These are phyloP conservation scores for Picea mariana DNA, from an alignment of 83 land plant species.

Conservation along the genomic window DNA sequence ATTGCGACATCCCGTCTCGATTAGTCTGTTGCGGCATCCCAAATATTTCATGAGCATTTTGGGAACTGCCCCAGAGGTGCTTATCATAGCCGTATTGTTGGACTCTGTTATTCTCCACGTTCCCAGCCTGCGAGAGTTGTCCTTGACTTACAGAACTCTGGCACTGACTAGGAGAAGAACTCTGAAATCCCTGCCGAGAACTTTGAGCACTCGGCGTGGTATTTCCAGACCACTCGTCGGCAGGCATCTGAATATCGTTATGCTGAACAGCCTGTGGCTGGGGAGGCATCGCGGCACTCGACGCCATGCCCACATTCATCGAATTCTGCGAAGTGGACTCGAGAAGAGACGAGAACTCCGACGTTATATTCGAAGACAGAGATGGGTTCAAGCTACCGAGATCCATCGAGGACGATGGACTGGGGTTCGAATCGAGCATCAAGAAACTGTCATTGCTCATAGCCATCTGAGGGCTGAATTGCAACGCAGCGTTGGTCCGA, in stretches of 20 bases:
- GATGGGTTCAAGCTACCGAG: slow-evolving; percentile 25
- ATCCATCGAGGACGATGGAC: slow-evolving; percentile 33
- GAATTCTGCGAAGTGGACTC: slow-evolving; percentile 31
- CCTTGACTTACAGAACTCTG: slow-evolving; percentile 22
- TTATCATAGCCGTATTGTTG: slow-evolving; percentile 16
- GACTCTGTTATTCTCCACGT: slow-evolving; percentile 9
- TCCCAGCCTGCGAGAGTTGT: slow-evolving; percentile 14
- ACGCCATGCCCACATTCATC: slow-evolving; percentile 22
- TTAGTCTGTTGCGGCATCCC: slow-evolving; percentile 4
- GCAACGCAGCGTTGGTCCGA: slow-evolving; percentile 15
- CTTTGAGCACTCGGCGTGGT: slow-evolving; percentile 24
- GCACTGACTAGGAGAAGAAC: slow-evolving; percentile 17
- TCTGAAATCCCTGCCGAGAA: slow-evolving; percentile 28
- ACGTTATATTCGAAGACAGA: slow-evolving; percentile 26
- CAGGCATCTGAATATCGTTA: slow-evolving; percentile 27
- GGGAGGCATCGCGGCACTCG: slow-evolving; percentile 17
- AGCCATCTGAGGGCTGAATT: slow-evolving; percentile 30
- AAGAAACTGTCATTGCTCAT: slow-evolving; percentile 23
- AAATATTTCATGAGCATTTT: neutral
- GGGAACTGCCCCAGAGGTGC: slow-evolving; percentile 5
- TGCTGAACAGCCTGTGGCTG: slow-evolving; percentile 21
- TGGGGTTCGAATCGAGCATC: slow-evolving; percentile 21
- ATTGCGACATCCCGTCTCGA: neutral
- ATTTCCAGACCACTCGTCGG: slow-evolving; percentile 52
- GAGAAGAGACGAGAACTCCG: slow-evolving; percentile 34